Evolutionary conservation across 345 rosid genomes (phyloP), one percentile per base, ranked within the genome.

Genomic region (Murraya koenigii): DNA sequence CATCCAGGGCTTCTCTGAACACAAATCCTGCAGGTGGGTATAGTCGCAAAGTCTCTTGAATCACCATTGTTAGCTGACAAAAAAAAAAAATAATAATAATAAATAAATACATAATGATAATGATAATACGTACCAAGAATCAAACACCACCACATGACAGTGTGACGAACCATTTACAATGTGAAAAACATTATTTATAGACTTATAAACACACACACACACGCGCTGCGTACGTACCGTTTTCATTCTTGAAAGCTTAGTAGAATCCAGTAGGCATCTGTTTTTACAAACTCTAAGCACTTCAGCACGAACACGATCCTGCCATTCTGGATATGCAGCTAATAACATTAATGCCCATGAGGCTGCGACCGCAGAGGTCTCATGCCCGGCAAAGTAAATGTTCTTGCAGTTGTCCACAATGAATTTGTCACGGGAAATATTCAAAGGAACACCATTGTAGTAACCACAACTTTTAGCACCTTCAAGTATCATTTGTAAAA

Each of bases 391-490:
- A 38, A 87, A 87, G 80, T 86, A 88, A 15, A 89, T 81, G 33
- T 80, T 89, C 75, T 87, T 87, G 86, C 95, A 89, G 41, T 89
- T 88, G 56, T 89, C 93, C 26, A 86, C 81, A 6, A 87, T 83
- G 81, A 79, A 87, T 74, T 71, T 79, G 49, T 85, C 78, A 1
- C 26, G 41, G 14, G 85, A 85, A 56, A 82, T 44, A 47, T 67
- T 26, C 15, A 72, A 52, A 1, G 80, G 70, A 15, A 67, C 39
- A 7, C 83, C 78, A 10, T 73, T 68, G n/a, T 62, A 20, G 25
- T 52, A 76, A 33, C 66, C 38, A 23, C 41, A 71, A 44, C 23
- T 72, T 35, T 85, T 56, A 10, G 86, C 86, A 8, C 84, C 84
- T 41, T 76, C 79, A 17, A 86, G 76, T 77, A 88, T 79, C 78